These are phyloP conservation scores for Botryotinia convoluta DNA, from an alignment of 2,329 filamentous ascomycete genomes.

Conservation along the genomic window DNA sequence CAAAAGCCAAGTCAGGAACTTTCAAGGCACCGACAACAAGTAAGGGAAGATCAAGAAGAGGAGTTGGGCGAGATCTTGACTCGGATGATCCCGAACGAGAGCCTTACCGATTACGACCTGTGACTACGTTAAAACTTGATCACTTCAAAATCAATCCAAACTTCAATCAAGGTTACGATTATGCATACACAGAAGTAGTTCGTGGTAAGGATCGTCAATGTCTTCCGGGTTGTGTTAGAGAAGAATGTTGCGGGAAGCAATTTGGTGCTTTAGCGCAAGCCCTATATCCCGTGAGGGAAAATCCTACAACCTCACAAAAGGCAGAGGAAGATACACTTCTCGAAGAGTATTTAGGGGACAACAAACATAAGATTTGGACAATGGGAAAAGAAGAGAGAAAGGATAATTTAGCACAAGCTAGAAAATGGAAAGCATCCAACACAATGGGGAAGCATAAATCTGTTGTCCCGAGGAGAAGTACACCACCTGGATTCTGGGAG, in stretches of 20 bases:
- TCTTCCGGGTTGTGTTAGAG: constrained; percentile 59
- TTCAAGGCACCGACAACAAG: background rate
- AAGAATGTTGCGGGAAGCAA: constrained; percentile 49
- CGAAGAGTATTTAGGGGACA: constrained; percentile 54
- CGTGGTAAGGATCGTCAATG: constrained; percentile 58
- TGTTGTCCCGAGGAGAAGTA: constrained; percentile 65
- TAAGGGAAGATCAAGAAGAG: background rate
- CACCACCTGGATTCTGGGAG: constrained; percentile 88
- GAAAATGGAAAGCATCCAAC: constrained; percentile 69
- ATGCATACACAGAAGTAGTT: constrained; percentile 59
- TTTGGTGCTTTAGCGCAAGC: constrained; percentile 36
- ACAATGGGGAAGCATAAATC: constrained; percentile 75
- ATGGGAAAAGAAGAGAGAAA: constrained; percentile 62
- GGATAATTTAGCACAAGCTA: constrained; percentile 71
- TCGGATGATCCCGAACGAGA: constrained; percentile 32
- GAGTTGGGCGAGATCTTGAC: background rate
- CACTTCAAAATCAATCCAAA: constrained; percentile 66
- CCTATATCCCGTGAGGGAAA: constrained; percentile 23
- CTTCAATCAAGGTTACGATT: constrained; percentile 56
- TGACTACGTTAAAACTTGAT: constrained; percentile 43
- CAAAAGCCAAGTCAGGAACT: background rate
- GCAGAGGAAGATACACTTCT: constrained; percentile 50
- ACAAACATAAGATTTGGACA: constrained; percentile 55
- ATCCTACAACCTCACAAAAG: constrained; percentile 32
- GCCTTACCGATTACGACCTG: constrained; percentile 43